Conservation (phyloP, 176 grass and related monocot species). For the Aegilops tauschii region DNA sequence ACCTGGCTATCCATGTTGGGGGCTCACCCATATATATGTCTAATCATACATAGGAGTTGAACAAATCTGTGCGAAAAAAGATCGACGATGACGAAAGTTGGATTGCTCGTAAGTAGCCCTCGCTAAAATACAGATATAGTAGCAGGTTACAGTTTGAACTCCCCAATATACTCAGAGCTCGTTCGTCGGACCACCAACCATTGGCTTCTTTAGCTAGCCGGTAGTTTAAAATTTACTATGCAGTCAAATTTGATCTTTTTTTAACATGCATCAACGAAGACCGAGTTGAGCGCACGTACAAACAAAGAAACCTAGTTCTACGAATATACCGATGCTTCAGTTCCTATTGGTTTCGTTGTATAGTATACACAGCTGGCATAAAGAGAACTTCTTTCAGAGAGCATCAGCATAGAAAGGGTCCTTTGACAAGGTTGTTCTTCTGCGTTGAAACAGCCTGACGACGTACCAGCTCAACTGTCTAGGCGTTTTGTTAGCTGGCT, state of each 20-base stretch:
- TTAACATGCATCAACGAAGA: background rate
- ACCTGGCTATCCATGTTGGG: too few relatives aligned
- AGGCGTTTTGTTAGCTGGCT: background rate
- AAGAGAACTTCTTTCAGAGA: background rate
- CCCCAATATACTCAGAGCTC: background rate
- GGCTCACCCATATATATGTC: too few relatives aligned
- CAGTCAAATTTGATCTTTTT: background rate
- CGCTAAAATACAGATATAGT: background rate
- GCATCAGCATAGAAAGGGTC: constrained; percentile 3
- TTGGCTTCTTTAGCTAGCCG: background rate
- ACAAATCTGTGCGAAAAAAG: background rate
- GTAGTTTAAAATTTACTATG: background rate
- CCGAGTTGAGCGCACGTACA: background rate
- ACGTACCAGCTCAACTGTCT: background rate
- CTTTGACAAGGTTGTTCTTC: background rate
- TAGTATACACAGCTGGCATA: background rate
- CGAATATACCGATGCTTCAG: background rate
- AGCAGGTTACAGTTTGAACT: background rate
- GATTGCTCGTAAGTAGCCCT: background rate
- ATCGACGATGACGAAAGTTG: background rate
- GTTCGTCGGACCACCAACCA: background rate
- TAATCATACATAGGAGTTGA: background rate
- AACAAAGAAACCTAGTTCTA: background rate
- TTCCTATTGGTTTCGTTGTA: background rate
- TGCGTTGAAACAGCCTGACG: constrained; percentile 7